A percentile compares a stretch with the other conserved stretches of the same genome.
Conservation (phyloP, 345 rosid species). For the Syzygium aromaticum region DNA sequence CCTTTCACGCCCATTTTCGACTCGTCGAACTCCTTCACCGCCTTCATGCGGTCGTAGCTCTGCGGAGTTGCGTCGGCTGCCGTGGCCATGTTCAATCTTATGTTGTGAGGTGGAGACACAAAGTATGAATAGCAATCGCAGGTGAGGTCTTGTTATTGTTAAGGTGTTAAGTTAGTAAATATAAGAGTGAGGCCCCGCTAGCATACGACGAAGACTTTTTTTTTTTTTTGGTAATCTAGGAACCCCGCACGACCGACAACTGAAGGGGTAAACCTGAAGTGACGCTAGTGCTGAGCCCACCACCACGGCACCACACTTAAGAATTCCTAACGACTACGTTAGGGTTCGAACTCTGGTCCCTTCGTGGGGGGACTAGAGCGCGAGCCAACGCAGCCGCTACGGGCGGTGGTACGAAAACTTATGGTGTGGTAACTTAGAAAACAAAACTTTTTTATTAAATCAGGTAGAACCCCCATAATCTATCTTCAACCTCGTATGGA, state of each 20-base stretch:
- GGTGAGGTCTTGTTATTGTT: background rate
- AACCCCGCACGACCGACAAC: no score
- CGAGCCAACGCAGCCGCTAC: no score
- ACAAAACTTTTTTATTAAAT: background rate
- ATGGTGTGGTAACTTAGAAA: background rate
- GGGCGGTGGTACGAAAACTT: no score
- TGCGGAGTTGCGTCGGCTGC: background rate
- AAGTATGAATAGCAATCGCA: background rate
- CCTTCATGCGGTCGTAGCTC: background rate
- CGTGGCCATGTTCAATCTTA: background rate
- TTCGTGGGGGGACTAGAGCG: no score
- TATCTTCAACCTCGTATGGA: background rate
- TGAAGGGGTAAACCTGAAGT: no score
- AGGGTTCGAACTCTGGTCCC: no score
- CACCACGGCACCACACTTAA: no score
- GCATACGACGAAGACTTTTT: no score
- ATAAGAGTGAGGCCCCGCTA: background rate
- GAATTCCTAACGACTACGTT: no score
- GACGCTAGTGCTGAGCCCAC: no score
- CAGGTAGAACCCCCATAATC: background rate
- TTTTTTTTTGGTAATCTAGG: no score
- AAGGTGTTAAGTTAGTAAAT: background rate
- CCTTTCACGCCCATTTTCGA: conserved; percentile 18
- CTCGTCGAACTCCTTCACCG: conserved; percentile 11
- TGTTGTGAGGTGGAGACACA: background rate